Base-by-base conservation (phyloP, 2,329 filamentous ascomycete genomes). In the Penicillium sp. region DNA sequence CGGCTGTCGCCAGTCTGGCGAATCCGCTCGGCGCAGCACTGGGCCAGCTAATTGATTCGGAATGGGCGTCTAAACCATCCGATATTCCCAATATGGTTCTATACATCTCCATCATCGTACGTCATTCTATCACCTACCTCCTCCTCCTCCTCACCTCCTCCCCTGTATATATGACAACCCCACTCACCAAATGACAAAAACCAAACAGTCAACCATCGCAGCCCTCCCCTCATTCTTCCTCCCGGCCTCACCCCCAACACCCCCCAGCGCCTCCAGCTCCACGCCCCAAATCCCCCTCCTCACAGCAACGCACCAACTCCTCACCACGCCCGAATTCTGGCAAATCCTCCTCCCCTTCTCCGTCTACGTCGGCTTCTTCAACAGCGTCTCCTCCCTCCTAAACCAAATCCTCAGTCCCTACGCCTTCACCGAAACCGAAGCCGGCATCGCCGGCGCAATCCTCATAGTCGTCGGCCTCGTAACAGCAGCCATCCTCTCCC, bases 361-460 rank as follows among this genome's bases (percentile, higher is more conserved):
- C 56, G 72, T 91, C 61, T 95, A 90, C 69, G 88, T 95, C 53
- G 90, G 87, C 61, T 86, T 93, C 74, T 99, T 99, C 83, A 97
- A 97, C 77, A 87, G 87, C 58, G 77, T 91, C 58, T 95, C 90
- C 41, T 87, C 87, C 1, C 81, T 97, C 1, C 78, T 97, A 9
- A 95, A 92, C 74, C 92, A 96, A 66, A 88, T 97, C 66, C 80
- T 97, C 56, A 76, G 81, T 33, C 93, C 93, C 0, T 92, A 96
- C 72, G 87, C 83, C 62, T 95, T 89, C 78, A 80, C 75, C 51
- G 87, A 95, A 67, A 86, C 86, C 56, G 80, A 95, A 48, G 88
- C 92, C 18, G 93, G 93, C 29, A 91, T 97, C 62, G 89, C 86
- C 10, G 93, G 93, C 56, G 93, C 88, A 0, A 71, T 97, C 8